phyloP scores from a whole-genome alignment of 768 basidiomycete species.

The Chalciporus piperatus region DNA sequence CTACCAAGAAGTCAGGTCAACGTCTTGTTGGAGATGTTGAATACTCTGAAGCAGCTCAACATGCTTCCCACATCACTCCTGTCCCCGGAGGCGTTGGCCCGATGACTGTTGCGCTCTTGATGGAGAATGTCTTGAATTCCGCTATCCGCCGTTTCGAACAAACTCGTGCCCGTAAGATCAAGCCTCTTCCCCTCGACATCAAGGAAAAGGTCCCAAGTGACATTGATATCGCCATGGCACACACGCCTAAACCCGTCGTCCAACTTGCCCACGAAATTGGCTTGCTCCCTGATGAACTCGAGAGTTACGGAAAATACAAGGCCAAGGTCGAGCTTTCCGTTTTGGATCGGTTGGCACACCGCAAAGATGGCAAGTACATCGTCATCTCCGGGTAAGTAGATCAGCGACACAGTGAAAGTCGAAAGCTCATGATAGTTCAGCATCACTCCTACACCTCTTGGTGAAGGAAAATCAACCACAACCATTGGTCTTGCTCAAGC shows the following conservation, averaged over 20 bases:
- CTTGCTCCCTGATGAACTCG: conserved; percentile 79
- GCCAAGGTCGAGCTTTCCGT: conserved; percentile 94
- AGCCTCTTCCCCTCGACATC: conserved; percentile 76
- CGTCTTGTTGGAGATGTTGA: conserved; percentile 96
- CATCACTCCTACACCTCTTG: conserved; percentile 94
- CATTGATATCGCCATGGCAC: conserved; percentile 94
- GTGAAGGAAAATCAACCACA: conserved; percentile 98
- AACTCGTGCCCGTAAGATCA: conserved; percentile 62
- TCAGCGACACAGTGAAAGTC: too few relatives aligned
- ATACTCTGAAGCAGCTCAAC: conserved; percentile 67
- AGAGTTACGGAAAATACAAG: conserved; percentile 94
- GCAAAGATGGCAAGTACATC: conserved; percentile 94
- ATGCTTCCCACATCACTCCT: conserved; percentile 91
- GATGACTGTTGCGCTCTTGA: conserved; percentile 99
- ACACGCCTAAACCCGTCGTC: conserved; percentile 86
- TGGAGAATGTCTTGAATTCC: conserved; percentile 88
- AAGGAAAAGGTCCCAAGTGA: conserved; percentile 90
- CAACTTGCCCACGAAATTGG: conserved; percentile 89
- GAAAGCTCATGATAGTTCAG: conserved; percentile 33
- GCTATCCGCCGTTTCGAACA: conserved; percentile 81
- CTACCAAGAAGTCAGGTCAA: conserved; percentile 91
- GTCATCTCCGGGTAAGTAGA: conserved; percentile 79
- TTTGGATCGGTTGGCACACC: conserved; percentile 77
- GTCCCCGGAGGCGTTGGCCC: conserved; percentile 99
- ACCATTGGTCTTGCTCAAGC: conserved; percentile 97